Evolutionary conservation across 176 grass and related monocot genomes (phyloP).

Genomic region (barley (Hordeum vulgare)): DNA sequence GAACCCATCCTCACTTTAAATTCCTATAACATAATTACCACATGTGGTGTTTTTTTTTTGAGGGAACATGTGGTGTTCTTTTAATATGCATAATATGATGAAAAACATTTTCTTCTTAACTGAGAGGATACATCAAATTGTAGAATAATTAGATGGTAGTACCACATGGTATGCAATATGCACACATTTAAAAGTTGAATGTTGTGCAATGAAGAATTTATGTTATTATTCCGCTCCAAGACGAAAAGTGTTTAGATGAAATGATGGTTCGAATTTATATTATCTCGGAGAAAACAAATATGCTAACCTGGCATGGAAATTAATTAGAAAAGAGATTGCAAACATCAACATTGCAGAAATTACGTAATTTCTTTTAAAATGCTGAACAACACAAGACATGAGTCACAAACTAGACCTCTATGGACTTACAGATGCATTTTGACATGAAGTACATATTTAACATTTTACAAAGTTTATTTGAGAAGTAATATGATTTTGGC

Average conservation of each 20-base stretch:
- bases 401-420: too few species aligned
- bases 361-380: too few species aligned
- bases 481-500: background rate
- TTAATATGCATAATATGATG: background rate
- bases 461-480: background rate
- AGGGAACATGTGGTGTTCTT: background rate
- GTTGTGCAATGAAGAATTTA: background rate
- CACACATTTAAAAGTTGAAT: background rate
- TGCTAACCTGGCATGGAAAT: background rate
- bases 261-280: background rate
- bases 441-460: background rate
- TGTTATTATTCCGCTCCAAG: background rate
- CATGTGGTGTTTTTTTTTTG: background rate
- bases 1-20: background rate
- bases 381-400: too few species aligned
- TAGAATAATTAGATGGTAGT: background rate
- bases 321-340: too few species aligned
- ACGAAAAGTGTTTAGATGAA: background rate
- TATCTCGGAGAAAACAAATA: conserved; percentile 10
- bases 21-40: background rate
- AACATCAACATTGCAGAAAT: too few species aligned
- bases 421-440: too few species aligned
- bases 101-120: background rate
- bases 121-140: background rate
- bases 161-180: background rate